These are phyloP conservation scores for Articulospora tetracladia DNA, from an alignment of 495 filamentous ascomycete genomes.

Conservation along the genomic window DNA sequence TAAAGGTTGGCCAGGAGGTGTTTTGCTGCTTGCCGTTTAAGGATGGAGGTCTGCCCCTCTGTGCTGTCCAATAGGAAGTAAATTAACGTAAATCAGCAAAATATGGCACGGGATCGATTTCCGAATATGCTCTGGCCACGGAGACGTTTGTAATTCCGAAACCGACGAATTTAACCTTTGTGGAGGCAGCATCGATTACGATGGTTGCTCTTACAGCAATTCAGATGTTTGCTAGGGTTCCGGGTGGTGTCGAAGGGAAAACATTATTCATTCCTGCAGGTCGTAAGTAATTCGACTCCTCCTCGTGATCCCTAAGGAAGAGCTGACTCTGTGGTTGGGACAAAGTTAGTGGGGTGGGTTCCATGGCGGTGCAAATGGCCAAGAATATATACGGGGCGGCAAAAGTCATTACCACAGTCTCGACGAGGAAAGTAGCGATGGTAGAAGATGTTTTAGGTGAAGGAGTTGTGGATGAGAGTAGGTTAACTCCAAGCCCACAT, in stretches of 20 bases:
- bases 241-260: conserved; percentile 44
- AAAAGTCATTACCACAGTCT: conserved; percentile 48
- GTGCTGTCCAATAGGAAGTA: background rate
- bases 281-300: conserved; percentile 11
- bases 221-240: conserved; percentile 34
- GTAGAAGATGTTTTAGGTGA: conserved; percentile 37
- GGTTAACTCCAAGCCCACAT: background rate
- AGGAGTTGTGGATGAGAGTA: conserved; percentile 18
- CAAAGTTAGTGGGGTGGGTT: conserved; percentile 44
- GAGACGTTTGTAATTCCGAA: conserved; percentile 30
- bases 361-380: conserved; percentile 43
- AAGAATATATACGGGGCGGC: conserved; percentile 46
- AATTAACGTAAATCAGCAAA: conserved; percentile 5
- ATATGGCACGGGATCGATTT: conserved; percentile 23
- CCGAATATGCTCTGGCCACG: conserved; percentile 34
- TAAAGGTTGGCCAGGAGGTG: conserved; percentile 47
- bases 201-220: conserved; percentile 35
- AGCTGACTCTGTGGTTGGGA: background rate
- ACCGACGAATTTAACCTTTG: conserved; percentile 31
- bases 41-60: conserved; percentile 9
- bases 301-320: background rate
- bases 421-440: conserved; percentile 42
- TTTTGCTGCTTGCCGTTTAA: conserved; percentile 30
- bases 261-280: conserved; percentile 50
- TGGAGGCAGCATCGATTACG: conserved; percentile 32